Conservation (phyloP, 495 filamentous ascomycete genomes). For the Viridothelium virens region DNA sequence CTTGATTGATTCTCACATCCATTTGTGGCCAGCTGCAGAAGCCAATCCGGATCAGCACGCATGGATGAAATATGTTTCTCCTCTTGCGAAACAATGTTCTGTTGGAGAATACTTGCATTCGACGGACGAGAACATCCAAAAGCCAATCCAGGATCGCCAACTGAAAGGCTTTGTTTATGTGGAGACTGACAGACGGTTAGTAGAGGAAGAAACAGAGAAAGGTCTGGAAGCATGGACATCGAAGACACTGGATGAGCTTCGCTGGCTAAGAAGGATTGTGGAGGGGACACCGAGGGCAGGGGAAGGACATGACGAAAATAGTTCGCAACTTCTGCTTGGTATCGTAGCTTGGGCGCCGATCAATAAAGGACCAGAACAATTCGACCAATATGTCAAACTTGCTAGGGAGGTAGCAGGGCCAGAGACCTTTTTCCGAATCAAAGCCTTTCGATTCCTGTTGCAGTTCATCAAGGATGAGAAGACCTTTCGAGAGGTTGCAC, state of each 20-base stretch:
- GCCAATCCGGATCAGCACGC: slow-evolving; percentile 49
- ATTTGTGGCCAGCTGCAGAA: slow-evolving; percentile 62
- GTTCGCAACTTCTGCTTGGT: slow-evolving; percentile 51
- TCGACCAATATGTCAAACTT: slow-evolving; percentile 27
- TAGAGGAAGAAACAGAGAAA: slow-evolving; percentile 33
- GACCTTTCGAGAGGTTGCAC: slow-evolving; percentile 37
- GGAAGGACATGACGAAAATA: slow-evolving; percentile 50
- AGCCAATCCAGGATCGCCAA: slow-evolving; percentile 8
- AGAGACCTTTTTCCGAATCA: slow-evolving; percentile 41
- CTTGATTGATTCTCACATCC: slow-evolving; percentile 78
- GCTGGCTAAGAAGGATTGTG: slow-evolving; percentile 56
- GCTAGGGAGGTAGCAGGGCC: slow-evolving; percentile 38
- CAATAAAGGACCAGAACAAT: slow-evolving; percentile 42
- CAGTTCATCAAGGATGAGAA: slow-evolving; percentile 63
- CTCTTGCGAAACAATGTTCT: slow-evolving; percentile 55
- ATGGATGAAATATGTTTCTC: slow-evolving; percentile 53
- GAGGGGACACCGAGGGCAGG: slow-evolving; percentile 47
- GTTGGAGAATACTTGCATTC: slow-evolving; percentile 20
- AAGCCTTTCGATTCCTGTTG: slow-evolving; percentile 71
- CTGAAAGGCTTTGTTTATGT: slow-evolving; percentile 68
- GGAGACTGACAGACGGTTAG: slow-evolving; percentile 53
- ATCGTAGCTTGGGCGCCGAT: slow-evolving; percentile 80
- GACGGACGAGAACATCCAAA: slow-evolving; percentile 1
- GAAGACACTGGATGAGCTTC: slow-evolving; percentile 63
- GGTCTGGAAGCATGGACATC: slow-evolving; percentile 43